Conservation (phyloP, 305 asterid genomes). For the Fraxinus albicans region DNA sequence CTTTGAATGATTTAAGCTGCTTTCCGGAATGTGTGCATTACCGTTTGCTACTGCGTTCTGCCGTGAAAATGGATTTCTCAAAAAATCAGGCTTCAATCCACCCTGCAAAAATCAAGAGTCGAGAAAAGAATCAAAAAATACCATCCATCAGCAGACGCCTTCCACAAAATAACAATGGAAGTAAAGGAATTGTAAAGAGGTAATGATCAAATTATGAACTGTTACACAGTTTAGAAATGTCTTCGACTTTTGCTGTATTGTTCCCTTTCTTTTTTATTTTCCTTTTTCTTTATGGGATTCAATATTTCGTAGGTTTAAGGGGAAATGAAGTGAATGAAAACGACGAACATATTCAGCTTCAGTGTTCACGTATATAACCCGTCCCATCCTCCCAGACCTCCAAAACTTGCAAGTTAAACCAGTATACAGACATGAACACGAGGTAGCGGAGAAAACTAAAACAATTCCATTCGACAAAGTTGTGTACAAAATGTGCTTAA, state of each 20-base stretch:
- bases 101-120: conserved; percentile 53
- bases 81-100: conserved; percentile 56
- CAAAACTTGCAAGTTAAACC: background rate
- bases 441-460: background rate
- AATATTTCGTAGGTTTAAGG: background rate
- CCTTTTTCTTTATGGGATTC: background rate
- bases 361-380: background rate
- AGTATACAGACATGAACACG: background rate
- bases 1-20: conserved; percentile 30
- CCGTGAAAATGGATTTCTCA: conserved; percentile 81
- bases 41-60: conserved; percentile 38
- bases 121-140: background rate
- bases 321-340: background rate
- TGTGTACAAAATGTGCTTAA: conserved; percentile 56
- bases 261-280: background rate
- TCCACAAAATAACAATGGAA: background rate
- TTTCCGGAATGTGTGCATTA: conserved; percentile 27
- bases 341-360: background rate
- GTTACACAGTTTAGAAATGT: background rate
- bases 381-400: background rate
- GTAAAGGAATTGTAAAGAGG: background rate
- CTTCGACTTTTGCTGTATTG: background rate
- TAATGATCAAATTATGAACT: background rate
- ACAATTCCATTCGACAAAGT: conserved; percentile 23
- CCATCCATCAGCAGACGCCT: background rate